These are phyloP conservation scores for Russula olivacea DNA, from an alignment of 768 basidiomycete species.

Conservation along the genomic window DNA sequence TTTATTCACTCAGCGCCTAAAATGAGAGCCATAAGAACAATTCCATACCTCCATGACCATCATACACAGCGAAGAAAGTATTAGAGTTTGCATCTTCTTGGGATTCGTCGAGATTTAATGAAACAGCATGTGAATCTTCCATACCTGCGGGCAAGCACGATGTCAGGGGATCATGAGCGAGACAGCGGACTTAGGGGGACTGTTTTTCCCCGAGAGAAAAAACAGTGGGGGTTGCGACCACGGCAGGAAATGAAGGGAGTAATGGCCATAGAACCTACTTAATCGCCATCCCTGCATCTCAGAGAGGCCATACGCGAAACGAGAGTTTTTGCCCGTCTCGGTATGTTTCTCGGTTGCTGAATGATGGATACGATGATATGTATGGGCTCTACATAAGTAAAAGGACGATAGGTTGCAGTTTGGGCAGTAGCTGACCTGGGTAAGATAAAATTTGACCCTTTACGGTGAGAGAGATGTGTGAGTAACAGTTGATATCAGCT, in stretches of 20 bases:
- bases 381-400: not conserved
- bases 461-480: conserved; percentile 20
- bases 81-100: conserved; percentile 40
- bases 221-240: not conserved
- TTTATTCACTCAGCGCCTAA: conserved; percentile 1
- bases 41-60: conserved; percentile 89
- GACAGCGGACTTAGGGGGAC: conserved; percentile 1
- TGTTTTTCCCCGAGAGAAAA: not conserved
- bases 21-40: conserved; percentile 8
- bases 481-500: not conserved
- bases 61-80: conserved; percentile 94
- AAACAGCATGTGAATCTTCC: conserved; percentile 89
- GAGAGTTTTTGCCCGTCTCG: conserved; percentile 61
- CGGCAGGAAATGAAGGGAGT: not conserved
- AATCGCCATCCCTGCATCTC: conserved; percentile 99
- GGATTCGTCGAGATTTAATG: conserved; percentile 60
- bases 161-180: conserved; percentile 23
- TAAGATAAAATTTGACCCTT: conserved; percentile 85
- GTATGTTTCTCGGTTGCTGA: conserved; percentile 80
- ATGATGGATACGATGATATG: not conserved
- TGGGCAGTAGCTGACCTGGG: conserved; percentile 48
- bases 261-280: conserved; percentile 51
- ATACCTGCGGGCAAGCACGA: conserved; percentile 55
- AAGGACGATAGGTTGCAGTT: not conserved
- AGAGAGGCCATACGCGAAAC: conserved; percentile 69